These are phyloP conservation scores for Chaetomium olivaceum DNA, from an alignment of 2,329 filamentous ascomycete species.

Conservation along the genomic window DNA sequence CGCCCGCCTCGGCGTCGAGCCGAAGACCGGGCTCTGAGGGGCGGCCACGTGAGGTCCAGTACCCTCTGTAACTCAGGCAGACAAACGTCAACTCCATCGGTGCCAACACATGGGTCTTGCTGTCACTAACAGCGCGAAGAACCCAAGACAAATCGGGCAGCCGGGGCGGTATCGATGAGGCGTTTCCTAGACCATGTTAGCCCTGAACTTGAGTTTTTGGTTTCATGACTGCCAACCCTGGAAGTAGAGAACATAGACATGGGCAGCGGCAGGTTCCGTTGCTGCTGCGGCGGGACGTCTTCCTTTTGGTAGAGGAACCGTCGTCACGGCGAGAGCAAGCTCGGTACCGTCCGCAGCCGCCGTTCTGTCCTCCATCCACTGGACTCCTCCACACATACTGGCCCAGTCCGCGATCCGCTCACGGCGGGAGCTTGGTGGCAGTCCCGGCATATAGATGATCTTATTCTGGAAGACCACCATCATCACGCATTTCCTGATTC, in stretches of 20 bases:
- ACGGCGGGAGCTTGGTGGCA: slow-evolving; percentile 68
- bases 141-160: slow-evolving; percentile 58
- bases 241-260: slow-evolving; percentile 58
- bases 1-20: slow-evolving; percentile 64
- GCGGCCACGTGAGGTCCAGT: slow-evolving; percentile 74
- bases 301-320: slow-evolving; percentile 36
- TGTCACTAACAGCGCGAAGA: slow-evolving; percentile 48
- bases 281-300: slow-evolving; percentile 4
- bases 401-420: slow-evolving; percentile 68
- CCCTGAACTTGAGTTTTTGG: not conserved
- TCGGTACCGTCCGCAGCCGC: slow-evolving; percentile 64
- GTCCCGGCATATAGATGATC: slow-evolving; percentile 77
- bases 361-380: slow-evolving; percentile 66
- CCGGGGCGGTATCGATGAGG: slow-evolving; percentile 58
- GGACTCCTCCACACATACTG: slow-evolving; percentile 58
- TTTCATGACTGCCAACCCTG: slow-evolving; percentile 46
- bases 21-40: slow-evolving; percentile 71
- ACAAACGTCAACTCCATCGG: slow-evolving; percentile 48
- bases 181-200: slow-evolving; percentile 51
- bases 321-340: slow-evolving; percentile 60
- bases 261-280: slow-evolving; percentile 29
- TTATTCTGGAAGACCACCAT: slow-evolving; percentile 77
- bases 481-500: slow-evolving; percentile 62
- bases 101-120: slow-evolving; percentile 33
- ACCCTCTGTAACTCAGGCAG: slow-evolving; percentile 67